A percentile compares a stretch with the other conserved stretches of the same genome.
Conservation (phyloP, 2,329 filamentous ascomycete genomes). For the Pseudogymnoascus sp. region DNA sequence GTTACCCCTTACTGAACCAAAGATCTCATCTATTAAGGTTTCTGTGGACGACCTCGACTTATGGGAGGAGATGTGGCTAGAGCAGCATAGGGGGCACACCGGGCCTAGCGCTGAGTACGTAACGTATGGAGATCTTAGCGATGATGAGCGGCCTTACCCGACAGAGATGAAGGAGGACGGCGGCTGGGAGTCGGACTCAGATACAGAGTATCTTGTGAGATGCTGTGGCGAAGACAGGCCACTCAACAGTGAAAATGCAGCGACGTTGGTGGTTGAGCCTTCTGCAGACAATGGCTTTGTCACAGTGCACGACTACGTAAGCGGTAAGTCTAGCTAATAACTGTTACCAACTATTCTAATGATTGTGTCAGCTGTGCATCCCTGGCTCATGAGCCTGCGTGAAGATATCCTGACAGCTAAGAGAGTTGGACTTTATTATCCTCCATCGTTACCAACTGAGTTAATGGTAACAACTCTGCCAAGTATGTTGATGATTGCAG, state of each 20-base stretch:
- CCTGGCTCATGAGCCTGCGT: conserved; percentile 23
- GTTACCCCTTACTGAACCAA: conserved; percentile 25
- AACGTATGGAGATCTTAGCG: conserved; percentile 19
- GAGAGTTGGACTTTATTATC: conserved; percentile 8
- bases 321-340: conserved; percentile 16
- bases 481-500: background rate
- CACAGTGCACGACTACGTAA: conserved; percentile 24
- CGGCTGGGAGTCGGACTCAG: conserved; percentile 22
- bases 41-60: conserved; percentile 21
- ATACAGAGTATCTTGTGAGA: conserved; percentile 21
- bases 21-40: conserved; percentile 25
- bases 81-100: conserved; percentile 20
- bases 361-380: conserved; percentile 21
- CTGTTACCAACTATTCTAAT: background rate
- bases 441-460: background rate
- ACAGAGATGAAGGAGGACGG: conserved; percentile 20
- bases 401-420: conserved; percentile 20
- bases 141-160: conserved; percentile 19
- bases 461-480: background rate
- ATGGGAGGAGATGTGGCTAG: conserved; percentile 21
- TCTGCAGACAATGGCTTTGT: conserved; percentile 21
- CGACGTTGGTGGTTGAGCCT: conserved; percentile 22
- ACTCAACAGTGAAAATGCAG: conserved; percentile 11
- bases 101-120: conserved; percentile 16
- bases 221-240: conserved; percentile 12